A percentile compares a stretch with the other conserved stretches of the same genome.
phyloP scores from a whole-genome alignment of 805 yeast genomes.

The Hemisphaericaspora nanyangensis region DNA sequence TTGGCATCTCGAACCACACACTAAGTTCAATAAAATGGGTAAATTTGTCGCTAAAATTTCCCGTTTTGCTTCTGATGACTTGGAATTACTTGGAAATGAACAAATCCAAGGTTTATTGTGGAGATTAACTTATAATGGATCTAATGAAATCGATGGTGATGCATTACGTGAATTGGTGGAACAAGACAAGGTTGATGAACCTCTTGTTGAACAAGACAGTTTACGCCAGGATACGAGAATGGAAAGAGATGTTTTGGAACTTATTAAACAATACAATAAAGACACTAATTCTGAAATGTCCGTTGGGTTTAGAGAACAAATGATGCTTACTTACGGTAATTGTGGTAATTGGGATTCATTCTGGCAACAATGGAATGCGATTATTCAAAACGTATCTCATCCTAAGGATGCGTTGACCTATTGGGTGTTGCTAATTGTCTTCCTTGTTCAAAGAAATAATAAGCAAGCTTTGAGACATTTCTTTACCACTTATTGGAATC shows the following conservation, averaged over 20 bases:
- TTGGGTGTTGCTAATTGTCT: conserved; percentile 35
- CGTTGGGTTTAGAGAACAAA: conserved; percentile 27
- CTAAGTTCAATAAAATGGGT: conserved; percentile 21
- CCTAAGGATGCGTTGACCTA: conserved; percentile 5
- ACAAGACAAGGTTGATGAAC: not conserved
- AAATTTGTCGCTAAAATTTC: conserved; percentile 23
- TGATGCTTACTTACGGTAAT: conserved; percentile 35
- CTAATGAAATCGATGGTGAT: conserved; percentile 3
- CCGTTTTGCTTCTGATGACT: conserved; percentile 20
- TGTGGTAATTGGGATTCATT: conserved; percentile 34
- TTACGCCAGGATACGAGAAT: conserved; percentile 22
- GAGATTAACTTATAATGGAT: conserved; percentile 23
- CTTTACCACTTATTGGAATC: conserved; percentile 27
- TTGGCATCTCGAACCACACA: conserved; percentile 14
- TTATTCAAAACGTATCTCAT: conserved; percentile 10
- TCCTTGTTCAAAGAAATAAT: conserved; percentile 26
- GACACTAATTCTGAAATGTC: conserved; percentile 6
- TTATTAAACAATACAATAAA: conserved; percentile 20
- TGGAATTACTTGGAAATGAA: conserved; percentile 21
- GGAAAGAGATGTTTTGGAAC: conserved; percentile 25
- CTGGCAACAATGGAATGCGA: conserved; percentile 37
- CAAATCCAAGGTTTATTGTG: conserved; percentile 33
- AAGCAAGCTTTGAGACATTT: conserved; percentile 23
- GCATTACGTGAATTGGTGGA: conserved; percentile 1
- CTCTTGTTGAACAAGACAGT: not conserved